Evolutionary conservation across 768 basidiomycete genomes (phyloP).

Genomic region (Lanmaoa pseudosensibilis): DNA sequence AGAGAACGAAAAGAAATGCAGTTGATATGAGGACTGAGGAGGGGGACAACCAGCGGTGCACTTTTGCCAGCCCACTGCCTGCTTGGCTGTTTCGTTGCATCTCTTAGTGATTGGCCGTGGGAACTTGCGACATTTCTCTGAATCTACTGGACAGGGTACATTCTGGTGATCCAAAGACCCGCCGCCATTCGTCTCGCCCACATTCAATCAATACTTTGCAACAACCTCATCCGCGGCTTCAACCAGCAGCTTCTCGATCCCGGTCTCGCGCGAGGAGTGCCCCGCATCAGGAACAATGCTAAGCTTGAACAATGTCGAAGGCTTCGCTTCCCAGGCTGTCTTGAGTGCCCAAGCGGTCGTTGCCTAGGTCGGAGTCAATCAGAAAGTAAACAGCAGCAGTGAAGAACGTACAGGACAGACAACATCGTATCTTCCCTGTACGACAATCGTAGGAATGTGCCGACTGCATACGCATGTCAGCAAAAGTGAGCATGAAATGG

Average conservation of each 20-base stretch:
- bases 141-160: too few relatives aligned
- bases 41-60: too few relatives aligned
- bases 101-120: not conserved
- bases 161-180: not conserved
- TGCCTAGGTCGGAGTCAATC: slow-evolving; percentile 43
- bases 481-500: not conserved
- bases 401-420: slow-evolving; percentile 69
- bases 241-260: slow-evolving; percentile 66
- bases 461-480: slow-evolving; percentile 50
- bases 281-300: slow-evolving; percentile 84
- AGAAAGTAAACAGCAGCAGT: slow-evolving; percentile 2
- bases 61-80: too few relatives aligned
- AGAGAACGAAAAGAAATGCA: slow-evolving; percentile 5
- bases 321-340: slow-evolving; percentile 79
- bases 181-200: not conserved
- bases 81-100: not conserved
- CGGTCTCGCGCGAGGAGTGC: slow-evolving; percentile 77
- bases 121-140: not conserved
- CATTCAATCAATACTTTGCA: slow-evolving; percentile 20
- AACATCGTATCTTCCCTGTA: slow-evolving; percentile 88
- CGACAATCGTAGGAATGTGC: slow-evolving; percentile 78
- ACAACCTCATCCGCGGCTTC: slow-evolving; percentile 46
- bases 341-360: slow-evolving; percentile 82
- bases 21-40: slow-evolving; percentile 4
- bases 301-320: slow-evolving; percentile 38